Conservation (phyloP, 1,284 basidiomycete genomes). For the Apiotrichum gamsii region DNA sequence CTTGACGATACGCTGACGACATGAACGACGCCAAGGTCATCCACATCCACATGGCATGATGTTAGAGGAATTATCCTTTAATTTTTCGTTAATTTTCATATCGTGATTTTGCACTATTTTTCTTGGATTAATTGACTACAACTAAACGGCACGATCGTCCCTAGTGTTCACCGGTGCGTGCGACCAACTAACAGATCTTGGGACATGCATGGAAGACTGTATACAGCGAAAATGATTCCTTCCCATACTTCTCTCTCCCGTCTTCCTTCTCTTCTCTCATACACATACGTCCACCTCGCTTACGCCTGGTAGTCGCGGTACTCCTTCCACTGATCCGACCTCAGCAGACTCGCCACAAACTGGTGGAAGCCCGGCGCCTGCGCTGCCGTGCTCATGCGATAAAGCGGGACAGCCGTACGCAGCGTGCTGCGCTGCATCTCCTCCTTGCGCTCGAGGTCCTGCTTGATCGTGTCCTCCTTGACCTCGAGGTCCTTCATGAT, state of each 20-base stretch:
- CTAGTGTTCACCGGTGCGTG: no score
- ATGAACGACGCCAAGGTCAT: no score
- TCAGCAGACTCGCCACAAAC: slow-evolving; percentile 52
- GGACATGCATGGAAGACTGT: not conserved
- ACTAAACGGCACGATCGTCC: no score
- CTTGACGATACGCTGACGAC: no score
- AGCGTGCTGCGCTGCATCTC: slow-evolving; percentile 85
- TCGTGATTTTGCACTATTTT: no score
- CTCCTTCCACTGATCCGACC: slow-evolving; percentile 42
- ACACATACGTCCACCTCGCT: not conserved
- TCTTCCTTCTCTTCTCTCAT: no score
- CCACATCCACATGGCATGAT: no score
- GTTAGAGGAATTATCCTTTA: no score
- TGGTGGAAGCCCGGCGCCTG: slow-evolving; percentile 66
- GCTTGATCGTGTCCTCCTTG: slow-evolving; percentile 92
- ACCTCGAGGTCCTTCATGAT: slow-evolving; percentile 87
- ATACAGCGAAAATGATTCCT: no score
- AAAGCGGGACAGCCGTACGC: slow-evolving; percentile 76
- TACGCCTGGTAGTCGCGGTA: slow-evolving; percentile 39
- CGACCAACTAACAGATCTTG: no score
- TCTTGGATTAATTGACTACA: no score
- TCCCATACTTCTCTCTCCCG: not conserved
- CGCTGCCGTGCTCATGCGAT: slow-evolving; percentile 54
- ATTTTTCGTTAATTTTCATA: no score
- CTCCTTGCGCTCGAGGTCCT: slow-evolving; percentile 88